Evolutionary conservation across 495 filamentous ascomycete genomes (phyloP).

Genomic region (Hyaloscypha hepaticicola): DNA sequence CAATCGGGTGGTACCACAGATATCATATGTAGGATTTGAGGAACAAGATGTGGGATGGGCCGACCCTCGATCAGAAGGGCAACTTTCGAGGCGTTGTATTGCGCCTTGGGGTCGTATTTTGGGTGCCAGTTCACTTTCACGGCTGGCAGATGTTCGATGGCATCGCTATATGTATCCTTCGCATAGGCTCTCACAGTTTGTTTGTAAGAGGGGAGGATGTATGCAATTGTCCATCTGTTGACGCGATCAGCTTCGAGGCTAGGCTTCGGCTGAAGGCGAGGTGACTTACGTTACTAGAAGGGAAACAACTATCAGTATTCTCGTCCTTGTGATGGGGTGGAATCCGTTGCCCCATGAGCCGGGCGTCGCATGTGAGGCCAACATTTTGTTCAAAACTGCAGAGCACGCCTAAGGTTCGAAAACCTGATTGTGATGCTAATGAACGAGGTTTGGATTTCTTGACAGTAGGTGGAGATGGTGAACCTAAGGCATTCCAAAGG

Average conservation of each 20-base stretch:
- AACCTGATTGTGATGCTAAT: neutral
- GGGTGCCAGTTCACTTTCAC: conserved; percentile 43
- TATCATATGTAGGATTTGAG: conserved; percentile 49
- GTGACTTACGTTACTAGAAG: conserved; percentile 34
- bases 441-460: neutral
- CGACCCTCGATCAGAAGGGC: conserved; percentile 51
- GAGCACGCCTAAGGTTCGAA: neutral
- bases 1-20: conserved; percentile 50
- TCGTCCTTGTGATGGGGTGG: conserved; percentile 34
- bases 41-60: conserved; percentile 43
- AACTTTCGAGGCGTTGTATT: conserved; percentile 47
- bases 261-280: neutral
- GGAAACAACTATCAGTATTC: conserved; percentile 32
- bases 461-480: neutral
- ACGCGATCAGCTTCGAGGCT: neutral
- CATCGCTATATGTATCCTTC: conserved; percentile 37
- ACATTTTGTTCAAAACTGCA: conserved; percentile 4
- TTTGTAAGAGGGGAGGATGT: conserved; percentile 41
- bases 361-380: conserved; percentile 9
- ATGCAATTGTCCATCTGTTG: conserved; percentile 43
- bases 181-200: conserved; percentile 37
- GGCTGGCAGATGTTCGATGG: conserved; percentile 39
- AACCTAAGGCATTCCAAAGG: neutral
- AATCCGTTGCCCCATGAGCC: conserved; percentile 22
- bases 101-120: conserved; percentile 35